Evolutionary conservation across 1,284 basidiomycete species (phyloP).

Genomic region (Heterobasidion annosum): DNA sequence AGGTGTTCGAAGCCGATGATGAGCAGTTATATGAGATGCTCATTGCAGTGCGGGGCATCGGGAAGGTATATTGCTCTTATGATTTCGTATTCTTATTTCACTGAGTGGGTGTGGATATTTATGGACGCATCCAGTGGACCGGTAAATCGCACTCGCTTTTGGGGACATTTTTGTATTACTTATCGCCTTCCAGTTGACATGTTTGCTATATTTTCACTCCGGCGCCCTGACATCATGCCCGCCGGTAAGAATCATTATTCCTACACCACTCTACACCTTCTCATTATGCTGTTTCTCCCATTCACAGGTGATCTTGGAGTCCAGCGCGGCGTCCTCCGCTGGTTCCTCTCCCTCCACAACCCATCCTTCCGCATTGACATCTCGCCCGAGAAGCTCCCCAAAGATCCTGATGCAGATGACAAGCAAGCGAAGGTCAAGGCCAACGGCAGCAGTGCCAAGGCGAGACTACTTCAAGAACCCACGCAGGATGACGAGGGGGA

Average conservation of each 20-base stretch:
- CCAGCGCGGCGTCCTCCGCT: slow-evolving; percentile 70
- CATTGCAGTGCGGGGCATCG: slow-evolving; percentile 75
- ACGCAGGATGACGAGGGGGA: background rate
- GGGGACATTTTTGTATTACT: background rate
- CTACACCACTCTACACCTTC: background rate
- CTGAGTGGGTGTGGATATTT: too few species aligned
- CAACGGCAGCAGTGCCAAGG: slow-evolving; percentile 10
- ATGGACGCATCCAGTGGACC: slow-evolving; percentile 22
- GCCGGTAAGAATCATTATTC: slow-evolving; percentile 36
- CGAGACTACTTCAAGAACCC: slow-evolving; percentile 4
- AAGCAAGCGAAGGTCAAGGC: slow-evolving; percentile 12
- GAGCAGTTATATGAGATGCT: slow-evolving; percentile 71
- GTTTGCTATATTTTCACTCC: slow-evolving; percentile 84
- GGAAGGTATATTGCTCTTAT: slow-evolving; percentile 38
- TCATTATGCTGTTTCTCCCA: background rate
- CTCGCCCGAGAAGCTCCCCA: slow-evolving; percentile 44
- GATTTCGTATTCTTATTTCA: too few species aligned
- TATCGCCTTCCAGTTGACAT: slow-evolving; percentile 56
- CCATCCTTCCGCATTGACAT: slow-evolving; percentile 36
- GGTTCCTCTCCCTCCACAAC: slow-evolving; percentile 64
- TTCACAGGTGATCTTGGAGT: slow-evolving; percentile 74
- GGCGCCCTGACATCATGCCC: slow-evolving; percentile 76
- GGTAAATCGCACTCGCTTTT: slow-evolving; percentile 13
- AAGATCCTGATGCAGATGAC: slow-evolving; percentile 18
- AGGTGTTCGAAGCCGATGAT: slow-evolving; percentile 62